Percentiles rank a stretch among this genome's conserved stretches.
Conservation (phyloP, 805 yeast genomes). For the Wickerhamiella azymoides region DNA sequence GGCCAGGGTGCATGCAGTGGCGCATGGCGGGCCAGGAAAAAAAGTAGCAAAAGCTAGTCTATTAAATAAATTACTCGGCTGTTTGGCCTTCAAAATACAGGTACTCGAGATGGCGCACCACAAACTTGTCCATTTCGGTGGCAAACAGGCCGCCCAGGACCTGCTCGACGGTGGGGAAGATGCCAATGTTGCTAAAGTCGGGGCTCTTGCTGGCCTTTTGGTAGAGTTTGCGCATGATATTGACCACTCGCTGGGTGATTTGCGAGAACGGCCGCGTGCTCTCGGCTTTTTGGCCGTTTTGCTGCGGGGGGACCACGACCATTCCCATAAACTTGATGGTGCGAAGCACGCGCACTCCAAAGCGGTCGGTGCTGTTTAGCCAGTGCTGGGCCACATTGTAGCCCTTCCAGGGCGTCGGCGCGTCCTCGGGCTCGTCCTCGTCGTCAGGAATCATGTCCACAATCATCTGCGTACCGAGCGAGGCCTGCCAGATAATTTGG, state of each 20-base stretch:
- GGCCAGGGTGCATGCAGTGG: too few relatives aligned
- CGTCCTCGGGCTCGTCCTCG: slow-evolving; percentile 12
- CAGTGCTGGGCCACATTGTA: slow-evolving; percentile 25
- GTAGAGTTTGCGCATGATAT: slow-evolving; percentile 24
- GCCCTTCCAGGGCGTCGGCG: slow-evolving; percentile 12
- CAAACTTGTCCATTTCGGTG: slow-evolving; percentile 27
- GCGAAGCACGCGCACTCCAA: slow-evolving; percentile 28
- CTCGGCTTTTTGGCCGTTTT: slow-evolving; percentile 13
- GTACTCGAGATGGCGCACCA: slow-evolving; percentile 25
- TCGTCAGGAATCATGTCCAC: slow-evolving; percentile 24
- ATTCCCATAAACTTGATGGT: slow-evolving; percentile 29
- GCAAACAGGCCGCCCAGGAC: slow-evolving; percentile 29
- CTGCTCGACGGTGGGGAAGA: slow-evolving; percentile 28
- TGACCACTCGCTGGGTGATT: slow-evolving; percentile 26
- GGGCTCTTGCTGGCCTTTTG: slow-evolving; percentile 21
- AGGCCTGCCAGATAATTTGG: slow-evolving; percentile 28
- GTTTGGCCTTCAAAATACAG: slow-evolving; percentile 22
- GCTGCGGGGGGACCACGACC: slow-evolving; percentile 18
- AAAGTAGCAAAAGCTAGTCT: too few relatives aligned
- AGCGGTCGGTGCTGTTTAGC: slow-evolving; percentile 26
- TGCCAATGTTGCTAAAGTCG: slow-evolving; percentile 17
- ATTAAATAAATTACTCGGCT: neutral
- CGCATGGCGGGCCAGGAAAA: too few relatives aligned
- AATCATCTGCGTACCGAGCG: slow-evolving; percentile 28
- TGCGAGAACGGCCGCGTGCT: slow-evolving; percentile 26